Evolutionary conservation across 129 eudicot genomes (phyloP).

Genomic region (Gnaphalium uliginosum): DNA sequence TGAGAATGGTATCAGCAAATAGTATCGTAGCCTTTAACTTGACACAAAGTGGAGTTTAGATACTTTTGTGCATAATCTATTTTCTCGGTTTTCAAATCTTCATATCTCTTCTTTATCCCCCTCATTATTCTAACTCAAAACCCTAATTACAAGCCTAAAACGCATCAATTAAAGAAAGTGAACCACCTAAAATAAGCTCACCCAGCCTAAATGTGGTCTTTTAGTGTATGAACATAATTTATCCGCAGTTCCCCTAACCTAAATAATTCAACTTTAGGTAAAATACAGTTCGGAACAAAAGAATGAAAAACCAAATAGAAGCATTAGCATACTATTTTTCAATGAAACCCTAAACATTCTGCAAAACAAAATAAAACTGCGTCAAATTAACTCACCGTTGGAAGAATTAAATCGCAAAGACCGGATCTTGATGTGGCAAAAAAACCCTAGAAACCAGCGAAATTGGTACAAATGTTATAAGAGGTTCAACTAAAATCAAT

Average conservation of each 20-base stretch:
- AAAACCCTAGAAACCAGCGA: slow-evolving; percentile 29
- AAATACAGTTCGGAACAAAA: slow-evolving; percentile 22
- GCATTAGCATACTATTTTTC: slow-evolving; percentile 16
- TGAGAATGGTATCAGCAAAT: too few relatives aligned
- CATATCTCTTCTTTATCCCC: not conserved
- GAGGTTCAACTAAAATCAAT: not conserved
- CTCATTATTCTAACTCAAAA: slow-evolving; percentile 7
- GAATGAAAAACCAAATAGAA: not conserved
- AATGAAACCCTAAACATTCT: slow-evolving; percentile 25
- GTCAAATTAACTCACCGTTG: slow-evolving; percentile 30
- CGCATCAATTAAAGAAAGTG: not conserved
- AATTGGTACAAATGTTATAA: not conserved
- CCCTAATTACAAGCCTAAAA: slow-evolving; percentile 25
- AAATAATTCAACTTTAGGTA: slow-evolving; percentile 12
- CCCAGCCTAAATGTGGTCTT: not conserved
- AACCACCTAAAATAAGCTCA: slow-evolving; percentile 8
- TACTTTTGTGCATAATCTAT: not conserved
- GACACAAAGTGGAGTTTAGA: not conserved
- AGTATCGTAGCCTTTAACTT: not conserved
- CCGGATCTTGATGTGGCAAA: slow-evolving; percentile 33
- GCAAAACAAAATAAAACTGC: not conserved
- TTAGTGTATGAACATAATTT: slow-evolving; percentile 1
- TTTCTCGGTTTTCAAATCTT: not conserved
- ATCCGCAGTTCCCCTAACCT: not conserved
- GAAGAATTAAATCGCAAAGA: slow-evolving; percentile 17